A percentile compares a stretch with the other conserved stretches of the same genome.
Evolutionary conservation across 345 rosid genomes (phyloP).

Genomic region (Linum trigynum): DNA sequence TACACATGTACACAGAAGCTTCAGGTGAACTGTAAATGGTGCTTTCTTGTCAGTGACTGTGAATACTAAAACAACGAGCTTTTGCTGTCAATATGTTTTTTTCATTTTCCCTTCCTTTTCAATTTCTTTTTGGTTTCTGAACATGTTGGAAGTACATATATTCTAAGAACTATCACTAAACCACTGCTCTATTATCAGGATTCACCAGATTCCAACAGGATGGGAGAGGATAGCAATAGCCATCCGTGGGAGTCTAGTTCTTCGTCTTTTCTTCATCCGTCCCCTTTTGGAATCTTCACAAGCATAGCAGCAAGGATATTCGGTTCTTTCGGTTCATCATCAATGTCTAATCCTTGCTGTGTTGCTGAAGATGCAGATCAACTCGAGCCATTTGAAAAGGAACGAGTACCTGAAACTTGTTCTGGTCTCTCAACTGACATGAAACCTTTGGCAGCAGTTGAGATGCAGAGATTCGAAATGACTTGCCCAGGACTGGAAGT

Average conservation of each 20-base stretch:
- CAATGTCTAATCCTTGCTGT: slow-evolving; percentile 27
- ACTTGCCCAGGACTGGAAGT: slow-evolving; percentile 20
- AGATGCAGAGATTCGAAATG: slow-evolving; percentile 17
- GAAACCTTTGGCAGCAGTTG: slow-evolving; percentile 20
- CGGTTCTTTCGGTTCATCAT: slow-evolving; percentile 37
- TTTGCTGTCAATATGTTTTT: too few relatives aligned
- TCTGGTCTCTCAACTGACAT: slow-evolving; percentile 25
- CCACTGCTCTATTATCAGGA: slow-evolving; percentile 34
- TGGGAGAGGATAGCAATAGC: slow-evolving; percentile 26
- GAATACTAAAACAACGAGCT: too few relatives aligned
- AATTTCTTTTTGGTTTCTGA: too few relatives aligned
- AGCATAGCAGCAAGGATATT: slow-evolving; percentile 48
- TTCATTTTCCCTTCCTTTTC: too few relatives aligned
- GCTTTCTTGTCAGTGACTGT: too few relatives aligned
- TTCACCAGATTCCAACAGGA: slow-evolving; percentile 24
- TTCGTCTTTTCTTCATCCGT: slow-evolving; percentile 41
- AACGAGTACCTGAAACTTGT: slow-evolving; percentile 3
- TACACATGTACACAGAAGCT: too few relatives aligned
- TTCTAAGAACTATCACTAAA: slow-evolving; percentile 7
- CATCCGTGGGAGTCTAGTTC: slow-evolving; percentile 30
- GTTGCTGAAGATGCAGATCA: slow-evolving; percentile 32
- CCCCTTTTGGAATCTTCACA: slow-evolving; percentile 56
- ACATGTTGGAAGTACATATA: too few relatives aligned
- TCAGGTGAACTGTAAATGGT: too few relatives aligned
- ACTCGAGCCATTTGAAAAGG: slow-evolving; percentile 11